A percentile compares a stretch with the other conserved stretches of the same genome.
phyloP scores from a whole-genome alignment of 2,329 filamentous ascomycete genomes.

The Penicillium nordicum region DNA sequence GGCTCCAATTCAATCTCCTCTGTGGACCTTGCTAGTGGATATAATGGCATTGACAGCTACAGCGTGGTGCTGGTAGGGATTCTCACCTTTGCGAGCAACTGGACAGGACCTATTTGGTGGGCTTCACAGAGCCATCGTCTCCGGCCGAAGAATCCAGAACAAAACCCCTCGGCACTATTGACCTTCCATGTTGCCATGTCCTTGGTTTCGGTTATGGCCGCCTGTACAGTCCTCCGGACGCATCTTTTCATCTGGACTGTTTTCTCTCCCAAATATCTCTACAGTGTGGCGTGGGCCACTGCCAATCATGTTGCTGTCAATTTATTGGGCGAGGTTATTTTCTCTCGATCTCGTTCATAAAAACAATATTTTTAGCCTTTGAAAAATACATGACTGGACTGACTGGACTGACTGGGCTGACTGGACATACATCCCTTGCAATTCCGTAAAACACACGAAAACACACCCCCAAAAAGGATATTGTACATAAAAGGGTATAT shows the following conservation, averaged over 20 bases:
- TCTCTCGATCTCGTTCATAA: slow-evolving; percentile 7
- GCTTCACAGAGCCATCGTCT: slow-evolving; percentile 54
- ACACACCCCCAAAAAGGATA: background rate
- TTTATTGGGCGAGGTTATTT: slow-evolving; percentile 52
- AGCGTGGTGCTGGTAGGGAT: slow-evolving; percentile 75
- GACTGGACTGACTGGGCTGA: no score
- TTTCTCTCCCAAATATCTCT: slow-evolving; percentile 94
- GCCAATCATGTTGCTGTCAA: slow-evolving; percentile 77
- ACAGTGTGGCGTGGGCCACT: slow-evolving; percentile 82
- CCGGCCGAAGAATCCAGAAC: slow-evolving; percentile 25
- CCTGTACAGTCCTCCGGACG: slow-evolving; percentile 76
- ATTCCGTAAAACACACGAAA: background rate
- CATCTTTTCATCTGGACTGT: slow-evolving; percentile 99
- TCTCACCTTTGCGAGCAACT: slow-evolving; percentile 84
- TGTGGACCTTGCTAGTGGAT: slow-evolving; percentile 90
- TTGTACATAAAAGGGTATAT: background rate
- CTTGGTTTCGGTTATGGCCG: slow-evolving; percentile 75
- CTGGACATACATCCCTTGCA: background rate
- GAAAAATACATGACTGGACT: background rate
- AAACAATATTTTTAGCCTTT: background rate
- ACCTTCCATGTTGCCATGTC: slow-evolving; percentile 68
- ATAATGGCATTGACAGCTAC: slow-evolving; percentile 84
- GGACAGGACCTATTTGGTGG: slow-evolving; percentile 91
- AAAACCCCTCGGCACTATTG: slow-evolving; percentile 56
- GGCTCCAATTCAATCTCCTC: slow-evolving; percentile 93